phyloP scores from a whole-genome alignment of 106 monocot genomes.

The Phalaenopsis aphrodite region DNA sequence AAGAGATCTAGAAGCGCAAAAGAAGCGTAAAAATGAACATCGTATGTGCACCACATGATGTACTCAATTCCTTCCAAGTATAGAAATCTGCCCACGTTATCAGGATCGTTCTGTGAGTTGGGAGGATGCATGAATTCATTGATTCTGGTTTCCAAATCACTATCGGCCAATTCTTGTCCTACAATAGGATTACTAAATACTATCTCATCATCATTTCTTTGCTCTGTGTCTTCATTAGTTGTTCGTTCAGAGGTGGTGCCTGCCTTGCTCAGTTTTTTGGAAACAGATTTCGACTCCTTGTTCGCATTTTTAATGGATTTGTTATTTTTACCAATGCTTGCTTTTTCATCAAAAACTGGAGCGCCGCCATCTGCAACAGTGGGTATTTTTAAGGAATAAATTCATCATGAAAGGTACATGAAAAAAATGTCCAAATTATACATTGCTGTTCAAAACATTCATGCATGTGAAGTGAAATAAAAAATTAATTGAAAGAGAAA shows the following conservation, averaged over 20 bases:
- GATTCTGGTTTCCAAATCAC: conserved; percentile 13
- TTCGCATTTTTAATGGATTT: conserved; percentile 24
- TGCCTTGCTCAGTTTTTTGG: conserved; percentile 23
- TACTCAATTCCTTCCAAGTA: conserved; percentile 97
- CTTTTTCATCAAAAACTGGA: conserved; percentile 35
- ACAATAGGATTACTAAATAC: conserved; percentile 5
- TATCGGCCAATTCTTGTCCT: conserved; percentile 11
- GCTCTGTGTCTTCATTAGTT: conserved; percentile 11
- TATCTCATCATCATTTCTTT: conserved; percentile 19
- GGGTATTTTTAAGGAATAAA: background rate
- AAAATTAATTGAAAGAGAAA: too few relatives aligned
- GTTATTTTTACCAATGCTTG: conserved; percentile 17
- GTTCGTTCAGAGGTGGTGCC: conserved; percentile 7
- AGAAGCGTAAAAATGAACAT: conserved; percentile 98
- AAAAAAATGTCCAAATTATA: background rate
- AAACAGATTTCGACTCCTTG: conserved; percentile 17
- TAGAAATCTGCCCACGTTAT: conserved; percentile 82
- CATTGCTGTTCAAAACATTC: background rate
- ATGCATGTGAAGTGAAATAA: background rate
- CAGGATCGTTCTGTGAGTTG: conserved; percentile 15
- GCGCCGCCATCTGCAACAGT: conserved; percentile 64
- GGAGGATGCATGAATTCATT: conserved; percentile 9
- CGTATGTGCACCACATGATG: conserved; percentile 99
- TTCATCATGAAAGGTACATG: background rate
- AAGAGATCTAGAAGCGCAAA: conserved; percentile 93